These are phyloP conservation scores for Arxiozyma telluris DNA, from an alignment of 1,139 yeast species.

Conservation along the genomic window DNA sequence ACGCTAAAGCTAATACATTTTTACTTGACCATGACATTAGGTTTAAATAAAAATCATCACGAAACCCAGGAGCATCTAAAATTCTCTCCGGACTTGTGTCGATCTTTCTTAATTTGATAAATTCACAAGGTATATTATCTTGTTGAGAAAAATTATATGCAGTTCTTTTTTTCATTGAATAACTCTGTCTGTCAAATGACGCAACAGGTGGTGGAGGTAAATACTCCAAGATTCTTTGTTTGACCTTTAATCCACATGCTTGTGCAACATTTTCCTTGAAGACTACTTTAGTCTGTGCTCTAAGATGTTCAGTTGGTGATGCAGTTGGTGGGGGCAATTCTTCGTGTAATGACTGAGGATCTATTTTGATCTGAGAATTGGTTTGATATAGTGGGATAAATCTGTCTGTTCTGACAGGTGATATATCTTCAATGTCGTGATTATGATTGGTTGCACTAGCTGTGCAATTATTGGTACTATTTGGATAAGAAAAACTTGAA, in stretches of 20 bases:
- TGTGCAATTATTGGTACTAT: neutral
- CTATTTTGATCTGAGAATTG: slow-evolving; percentile 32
- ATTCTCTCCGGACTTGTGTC: slow-evolving; percentile 90
- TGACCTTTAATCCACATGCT: slow-evolving; percentile 85
- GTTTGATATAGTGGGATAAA: slow-evolving; percentile 45
- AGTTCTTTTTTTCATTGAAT: slow-evolving; percentile 24
- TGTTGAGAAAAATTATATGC: slow-evolving; percentile 22
- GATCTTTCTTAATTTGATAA: slow-evolving; percentile 49
- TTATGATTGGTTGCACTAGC: neutral
- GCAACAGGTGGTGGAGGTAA: slow-evolving; percentile 75
- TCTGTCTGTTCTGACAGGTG: slow-evolving; percentile 33
- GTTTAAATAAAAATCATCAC: slow-evolving; percentile 87
- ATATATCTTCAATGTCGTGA: slow-evolving; percentile 6
- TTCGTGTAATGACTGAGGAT: slow-evolving; percentile 19
- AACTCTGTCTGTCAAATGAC: slow-evolving; percentile 24
- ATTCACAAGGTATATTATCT: slow-evolving; percentile 8
- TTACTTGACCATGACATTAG: slow-evolving; percentile 81
- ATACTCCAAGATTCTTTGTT: slow-evolving; percentile 76
- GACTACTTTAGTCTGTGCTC: slow-evolving; percentile 59
- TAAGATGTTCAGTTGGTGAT: slow-evolving; percentile 47
- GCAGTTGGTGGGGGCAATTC: slow-evolving; percentile 38
- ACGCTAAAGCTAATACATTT: slow-evolving; percentile 80
- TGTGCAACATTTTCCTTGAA: slow-evolving; percentile 85
- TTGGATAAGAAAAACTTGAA: neutral
- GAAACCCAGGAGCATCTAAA: slow-evolving; percentile 90